Percentiles rank a stretch among this genome's conserved stretches.
phyloP scores from a whole-genome alignment of 2,329 filamentous ascomycete genomes.

The Aspergillus ochraceoroseus region DNA sequence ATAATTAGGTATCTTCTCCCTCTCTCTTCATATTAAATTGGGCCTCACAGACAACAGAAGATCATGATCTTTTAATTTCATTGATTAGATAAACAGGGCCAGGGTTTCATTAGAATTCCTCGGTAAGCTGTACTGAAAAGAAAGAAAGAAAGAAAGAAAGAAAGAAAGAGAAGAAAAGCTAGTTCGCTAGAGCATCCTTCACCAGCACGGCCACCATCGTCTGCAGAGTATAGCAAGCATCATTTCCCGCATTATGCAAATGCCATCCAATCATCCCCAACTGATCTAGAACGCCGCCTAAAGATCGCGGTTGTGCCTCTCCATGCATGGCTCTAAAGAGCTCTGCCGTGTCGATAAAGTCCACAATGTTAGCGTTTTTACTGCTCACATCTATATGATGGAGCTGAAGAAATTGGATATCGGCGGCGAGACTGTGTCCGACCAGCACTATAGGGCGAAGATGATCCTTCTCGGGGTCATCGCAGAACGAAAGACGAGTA shows the following conservation, averaged over 20 bases:
- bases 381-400: constrained; percentile 63
- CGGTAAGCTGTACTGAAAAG: too few relatives aligned
- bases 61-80: too few relatives aligned
- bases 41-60: too few relatives aligned
- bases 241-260: constrained; percentile 84
- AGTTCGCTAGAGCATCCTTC: too few relatives aligned
- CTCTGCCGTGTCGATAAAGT: constrained; percentile 66
- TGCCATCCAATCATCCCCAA: constrained; percentile 60
- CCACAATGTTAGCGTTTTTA: constrained; percentile 45
- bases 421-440: constrained; percentile 66
- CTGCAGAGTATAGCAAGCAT: constrained; percentile 73
- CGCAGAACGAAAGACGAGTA: constrained; percentile 49
- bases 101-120: too few relatives aligned
- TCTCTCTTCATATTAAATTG: too few relatives aligned
- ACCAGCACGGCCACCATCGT: constrained; percentile 59
- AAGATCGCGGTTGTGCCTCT: constrained; percentile 50
- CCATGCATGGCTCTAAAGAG: constrained; percentile 63
- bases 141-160: too few relatives aligned
- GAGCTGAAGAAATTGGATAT: constrained; percentile 62
- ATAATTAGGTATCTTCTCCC: too few relatives aligned
- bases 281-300: constrained; percentile 59
- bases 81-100: too few relatives aligned
- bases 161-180: too few relatives aligned
- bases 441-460: constrained; percentile 69
- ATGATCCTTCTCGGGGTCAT: constrained; percentile 34